Evolutionary conservation across 495 filamentous ascomycete species (phyloP), one percentile per base, ranked within the genome.

Genomic region (Lepraria neglecta): DNA sequence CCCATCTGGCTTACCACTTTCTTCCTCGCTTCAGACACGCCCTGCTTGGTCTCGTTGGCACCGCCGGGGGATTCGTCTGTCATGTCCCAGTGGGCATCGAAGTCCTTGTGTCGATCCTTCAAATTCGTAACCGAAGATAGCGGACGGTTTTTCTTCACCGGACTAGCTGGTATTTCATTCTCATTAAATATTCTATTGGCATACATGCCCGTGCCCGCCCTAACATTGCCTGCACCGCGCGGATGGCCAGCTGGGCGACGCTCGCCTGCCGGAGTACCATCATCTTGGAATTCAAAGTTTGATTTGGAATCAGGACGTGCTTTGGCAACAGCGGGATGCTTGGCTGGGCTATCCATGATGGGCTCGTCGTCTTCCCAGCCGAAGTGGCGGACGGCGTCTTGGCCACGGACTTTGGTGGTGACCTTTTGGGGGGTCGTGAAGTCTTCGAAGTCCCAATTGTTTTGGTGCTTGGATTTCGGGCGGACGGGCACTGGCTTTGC

Each of bases 381-480:
- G 64, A 87, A 95, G 68, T 91, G 85, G 43, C 84, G 81, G 19
- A 84, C 74, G 19, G 84, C 74, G 60, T 85, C 78, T 51, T 83
- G 80, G 31, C 77, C 68, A 28, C 74, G 76, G 19, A 69, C 28
- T 44, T 70, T 77, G 33, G 80, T 77, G 12, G 77, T 74, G 28
- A 76, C 64, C 74, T 95, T 96, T 64, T 86, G 78, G 0, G 94
- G 92, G 4, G 91, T 92, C 21, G 74, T 73, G 67, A 92, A 92
- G 71, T 95, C 90, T 48, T 88, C 87, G 73, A 96, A 96, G 48
- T 84, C 84, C 91, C 91, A 96, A 56, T 87, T 82, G 46, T 80
- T 80, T 31, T 73, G 73, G 69, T 88, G 82, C 73, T 88, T 90
- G 48, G 79, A 78, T 68, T 80, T 81, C 30, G 75, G 73, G 4